Conservation (phyloP, 2,329 filamentous ascomycete species). For the Zopfia rhizophila region DNA sequence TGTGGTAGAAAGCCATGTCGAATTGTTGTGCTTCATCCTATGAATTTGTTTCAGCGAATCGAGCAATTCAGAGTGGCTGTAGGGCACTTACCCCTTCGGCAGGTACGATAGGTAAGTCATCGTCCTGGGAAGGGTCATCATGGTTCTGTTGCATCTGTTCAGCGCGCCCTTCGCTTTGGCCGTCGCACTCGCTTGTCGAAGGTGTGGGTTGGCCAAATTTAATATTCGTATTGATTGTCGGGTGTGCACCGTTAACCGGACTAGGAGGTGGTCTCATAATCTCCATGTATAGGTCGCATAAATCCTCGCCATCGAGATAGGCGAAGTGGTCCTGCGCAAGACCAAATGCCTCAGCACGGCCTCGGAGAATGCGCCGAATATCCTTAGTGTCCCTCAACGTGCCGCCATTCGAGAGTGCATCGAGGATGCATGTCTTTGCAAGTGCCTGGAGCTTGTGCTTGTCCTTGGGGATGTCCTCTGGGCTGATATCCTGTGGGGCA, state of each 20-base stretch:
- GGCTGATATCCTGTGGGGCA: too few species aligned
- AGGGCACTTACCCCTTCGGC: constrained; percentile 1
- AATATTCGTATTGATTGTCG: background rate
- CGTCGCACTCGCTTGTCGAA: constrained; percentile 2
- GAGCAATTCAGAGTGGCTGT: background rate
- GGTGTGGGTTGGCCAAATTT: background rate
- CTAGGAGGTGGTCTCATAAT: background rate
- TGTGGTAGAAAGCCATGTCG: background rate
- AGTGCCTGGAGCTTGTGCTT: too few species aligned
- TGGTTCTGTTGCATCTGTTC: constrained; percentile 2
- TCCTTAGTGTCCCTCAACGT: too few species aligned
- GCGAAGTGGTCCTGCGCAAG: background rate
- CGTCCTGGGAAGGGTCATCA: background rate
- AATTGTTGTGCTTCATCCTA: background rate
- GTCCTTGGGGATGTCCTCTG: too few species aligned
- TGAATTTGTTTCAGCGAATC: background rate
- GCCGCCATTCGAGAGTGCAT: too few species aligned
- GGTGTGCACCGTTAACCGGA: too few species aligned
- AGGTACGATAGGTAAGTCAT: background rate
- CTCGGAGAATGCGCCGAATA: too few species aligned
- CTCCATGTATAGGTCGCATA: background rate
- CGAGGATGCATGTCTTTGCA: too few species aligned
- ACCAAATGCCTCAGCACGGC: too few species aligned
- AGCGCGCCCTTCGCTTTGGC: background rate
- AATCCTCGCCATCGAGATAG: background rate